Evolutionary conservation across 2,329 filamentous ascomycete genomes (phyloP).

Genomic region (Phaeosphaeria sp.): DNA sequence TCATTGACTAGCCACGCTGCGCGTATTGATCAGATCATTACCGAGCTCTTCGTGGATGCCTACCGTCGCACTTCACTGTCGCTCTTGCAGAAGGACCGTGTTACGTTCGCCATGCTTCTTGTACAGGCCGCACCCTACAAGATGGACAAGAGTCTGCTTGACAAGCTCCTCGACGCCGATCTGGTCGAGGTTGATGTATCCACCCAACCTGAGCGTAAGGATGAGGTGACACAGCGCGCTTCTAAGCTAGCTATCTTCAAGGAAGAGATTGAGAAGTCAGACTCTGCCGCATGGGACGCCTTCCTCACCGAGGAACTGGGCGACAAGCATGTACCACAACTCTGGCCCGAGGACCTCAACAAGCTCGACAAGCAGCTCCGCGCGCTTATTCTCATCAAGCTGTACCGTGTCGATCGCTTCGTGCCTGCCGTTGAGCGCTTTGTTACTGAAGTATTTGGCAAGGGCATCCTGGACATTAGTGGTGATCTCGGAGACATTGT

Average conservation of each 20-base stretch:
- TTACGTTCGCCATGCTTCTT: conserved; percentile 92
- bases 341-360: conserved; percentile 72
- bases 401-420: conserved; percentile 94
- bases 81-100: conserved; percentile 89
- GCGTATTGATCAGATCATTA: conserved; percentile 88
- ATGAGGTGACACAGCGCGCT: conserved; percentile 73
- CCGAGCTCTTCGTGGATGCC: conserved; percentile 87
- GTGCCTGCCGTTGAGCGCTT: conserved; percentile 94
- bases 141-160: conserved; percentile 90
- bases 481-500: conserved; percentile 88
- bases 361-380: conserved; percentile 78
- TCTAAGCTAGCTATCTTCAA: conserved; percentile 76
- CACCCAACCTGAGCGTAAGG: conserved; percentile 67
- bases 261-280: conserved; percentile 69
- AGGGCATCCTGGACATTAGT: conserved; percentile 79
- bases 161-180: conserved; percentile 80
- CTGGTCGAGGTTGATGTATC: conserved; percentile 81
- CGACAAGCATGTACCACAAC: conserved; percentile 79
- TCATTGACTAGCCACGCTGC: conserved; percentile 76
- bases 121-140: conserved; percentile 95
- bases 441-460: conserved; percentile 82
- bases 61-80: conserved; percentile 95
- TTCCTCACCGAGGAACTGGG: conserved; percentile 88
- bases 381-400: conserved; percentile 88
- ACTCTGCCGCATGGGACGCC: conserved; percentile 73